Evolutionary conservation across 345 rosid species (phyloP), one percentile per base, ranked within the genome.

Genomic region (Viola odorata): DNA sequence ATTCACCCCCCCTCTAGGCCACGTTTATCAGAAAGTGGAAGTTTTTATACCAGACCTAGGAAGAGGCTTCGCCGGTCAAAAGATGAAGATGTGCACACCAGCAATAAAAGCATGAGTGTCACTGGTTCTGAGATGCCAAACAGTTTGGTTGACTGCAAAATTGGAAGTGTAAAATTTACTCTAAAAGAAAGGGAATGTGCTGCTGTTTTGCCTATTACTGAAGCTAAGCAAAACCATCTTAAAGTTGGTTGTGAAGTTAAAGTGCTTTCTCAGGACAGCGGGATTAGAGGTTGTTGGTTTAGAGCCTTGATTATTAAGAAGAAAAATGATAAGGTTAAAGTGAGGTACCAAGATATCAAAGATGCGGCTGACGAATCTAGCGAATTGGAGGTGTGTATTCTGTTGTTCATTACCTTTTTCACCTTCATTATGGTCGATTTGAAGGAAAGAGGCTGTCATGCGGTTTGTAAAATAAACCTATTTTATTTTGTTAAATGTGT

Each of bases 251-350:
- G 80, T 50, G 72, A 76, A 63, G 81, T 91, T 53, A 94, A 88
- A 75, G 80, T 91, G 58, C 86, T 85, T 38, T 79, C 86, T 13
- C 85, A 85, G 70, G 96, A 91, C 58, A 87, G 97, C 77, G 96
- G 97, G 68, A 62, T 91, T 51, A 80, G 84, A 68, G 97, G 96
- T 10, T 91, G 96, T 68, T 91, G 96, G 97, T 80, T 84, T 72
- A 83, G 78, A 70, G 96, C 89, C 37, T 66, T 44, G 69, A 70
- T 91, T 61, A 68, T 91, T 62, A 84, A 84, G 76, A 77, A 68
- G 54, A 72, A 70, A 71, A 84, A 86, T 59, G 73, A 80, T 67
- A 91, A 80, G 77, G 83, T 84, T 63, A 91, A 88, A 83, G 94
- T 91, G 75, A 87, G 76, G 53, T 91, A 91, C 72, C 80, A 75